Evolutionary conservation across 495 filamentous ascomycete genomes (phyloP), one percentile per base, ranked within the genome.

Genomic region (Parachaetomium inaequale): DNA sequence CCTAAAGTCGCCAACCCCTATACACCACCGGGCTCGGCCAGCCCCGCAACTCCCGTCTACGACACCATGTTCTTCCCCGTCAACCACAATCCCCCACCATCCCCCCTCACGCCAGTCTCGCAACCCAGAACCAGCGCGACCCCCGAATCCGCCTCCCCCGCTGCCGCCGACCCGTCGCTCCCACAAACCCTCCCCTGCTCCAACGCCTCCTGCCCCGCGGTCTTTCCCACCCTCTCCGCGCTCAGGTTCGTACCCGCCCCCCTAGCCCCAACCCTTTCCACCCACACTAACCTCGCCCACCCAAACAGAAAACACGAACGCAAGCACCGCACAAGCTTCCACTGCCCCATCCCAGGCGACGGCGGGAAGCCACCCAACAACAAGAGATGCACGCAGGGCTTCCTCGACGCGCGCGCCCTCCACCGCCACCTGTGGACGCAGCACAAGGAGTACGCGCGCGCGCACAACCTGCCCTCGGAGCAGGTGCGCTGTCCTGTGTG

Each of bases 401-500:
- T 67, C 43, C 47, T 58, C 14, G 68, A 70, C 68, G 45, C 63
- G 38, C 65, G 68, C 60, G 63, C 57, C 4, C 65, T 70, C 6
- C 36, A 46, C 34, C 65, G 68, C n/a, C 68, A 70, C 63, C 40
- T 70, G 3, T 65, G 63, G 63, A 58, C 68, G 4, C 28, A 61
- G 43, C 68, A 70, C 60, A 50, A 19, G 19, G 62, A 61, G 31
- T 59, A 65, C 17, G 67, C 67, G 11, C 12, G 34, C 19, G 19
- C 28, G n/a, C 45, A 36, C 38, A 17, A 52, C 58, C 26, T 45
- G 40, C 52, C 46, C 42, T 67, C 68, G 3, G 68, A 70, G 62
- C 21, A 25, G 25, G 54, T 38, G 23, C 34, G 19, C n/a, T 70
- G 68, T 49, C 40, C 58, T 23, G 17, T 45, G 40, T 70, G 68